Percentiles rank a stretch among this genome's conserved stretches.
phyloP scores from a whole-genome alignment of 2,329 filamentous ascomycete species.

The Parastagonospora avenae region DNA sequence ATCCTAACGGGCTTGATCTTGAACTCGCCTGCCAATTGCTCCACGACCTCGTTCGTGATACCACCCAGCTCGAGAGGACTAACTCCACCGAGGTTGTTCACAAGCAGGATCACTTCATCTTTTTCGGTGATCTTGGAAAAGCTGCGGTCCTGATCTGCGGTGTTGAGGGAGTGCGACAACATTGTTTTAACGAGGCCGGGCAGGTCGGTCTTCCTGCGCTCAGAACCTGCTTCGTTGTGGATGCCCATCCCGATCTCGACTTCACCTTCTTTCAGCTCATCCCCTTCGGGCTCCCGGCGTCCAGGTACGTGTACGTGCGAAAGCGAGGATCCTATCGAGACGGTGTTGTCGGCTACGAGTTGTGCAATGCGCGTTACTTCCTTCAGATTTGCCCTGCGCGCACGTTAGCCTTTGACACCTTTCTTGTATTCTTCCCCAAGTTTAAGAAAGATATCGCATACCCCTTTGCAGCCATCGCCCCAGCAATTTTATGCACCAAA shows the following conservation, averaged over 20 bases:
- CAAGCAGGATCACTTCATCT: slow-evolving; percentile 69
- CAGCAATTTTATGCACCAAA: slow-evolving; percentile 86
- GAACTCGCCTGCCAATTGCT: slow-evolving; percentile 63
- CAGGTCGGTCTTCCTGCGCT: slow-evolving; percentile 50
- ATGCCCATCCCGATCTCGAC: slow-evolving; percentile 76
- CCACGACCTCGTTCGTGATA: slow-evolving; percentile 70
- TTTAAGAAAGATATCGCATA: slow-evolving; percentile 32
- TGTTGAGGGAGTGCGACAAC: slow-evolving; percentile 68
- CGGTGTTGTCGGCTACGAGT: slow-evolving; percentile 74
- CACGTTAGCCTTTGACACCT: slow-evolving; percentile 7
- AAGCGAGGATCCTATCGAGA: slow-evolving; percentile 83
- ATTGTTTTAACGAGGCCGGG: slow-evolving; percentile 60
- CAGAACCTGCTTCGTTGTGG: slow-evolving; percentile 67
- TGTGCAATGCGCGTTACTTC: slow-evolving; percentile 76
- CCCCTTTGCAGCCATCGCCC: slow-evolving; percentile 78
- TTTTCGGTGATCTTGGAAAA: slow-evolving; percentile 67
- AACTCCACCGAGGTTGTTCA: slow-evolving; percentile 79
- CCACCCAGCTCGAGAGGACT: slow-evolving; percentile 74
- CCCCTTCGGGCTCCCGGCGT: slow-evolving; percentile 62
- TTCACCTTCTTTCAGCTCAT: slow-evolving; percentile 64
- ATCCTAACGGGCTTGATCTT: slow-evolving; percentile 66
- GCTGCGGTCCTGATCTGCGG: slow-evolving; percentile 69
- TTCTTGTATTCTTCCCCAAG: background rate
- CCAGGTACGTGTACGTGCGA: slow-evolving; percentile 95
- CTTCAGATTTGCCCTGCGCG: slow-evolving; percentile 57